Evolutionary conservation across 2,329 filamentous ascomycete genomes (phyloP), one percentile per base, ranked within the genome.

Genomic region (Colletotrichum sojae): DNA sequence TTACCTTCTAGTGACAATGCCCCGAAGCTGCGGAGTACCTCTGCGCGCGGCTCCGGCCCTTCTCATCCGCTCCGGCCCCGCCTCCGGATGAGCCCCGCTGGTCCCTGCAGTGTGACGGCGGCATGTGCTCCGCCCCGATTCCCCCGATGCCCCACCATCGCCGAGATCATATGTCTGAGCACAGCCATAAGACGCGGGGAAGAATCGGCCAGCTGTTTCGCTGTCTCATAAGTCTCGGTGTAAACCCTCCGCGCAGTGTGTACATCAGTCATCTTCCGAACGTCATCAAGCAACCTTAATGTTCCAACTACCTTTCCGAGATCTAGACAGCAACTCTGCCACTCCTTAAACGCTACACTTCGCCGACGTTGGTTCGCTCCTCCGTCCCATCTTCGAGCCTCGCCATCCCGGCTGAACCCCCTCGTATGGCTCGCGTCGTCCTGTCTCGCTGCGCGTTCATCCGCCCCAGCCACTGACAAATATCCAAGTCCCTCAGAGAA

Each of bases 381-480:
- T 54, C 48, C 61, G 54, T 65, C 66, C 59, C 61, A 55, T 48
- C 53, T 55, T 31, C 8, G 22, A 20, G 36, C 53, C 40, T 13
- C n/a, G 20, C 10, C 12, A 45, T 27, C 61, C 63, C 49, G 43
- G 61, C 64, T 20, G 61, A 65, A 49, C 54, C 27, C 27, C 18
- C 13, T 65, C 36, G 18, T 54, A 45, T 65, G 48, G 60, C 48
- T 56, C 56, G 52, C 66, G 13, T 56, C 66, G 18, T 68, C 66
- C 39, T 48, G 48, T 65, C 49, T 68, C 51, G 20, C 27, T 18
- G 56, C 49, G 22, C 31, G 31, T 36, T 43, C 13, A 15, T 13
- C 40, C 13, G 40, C 40, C 48, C 48, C 31, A 62, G 54, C 40
- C 54, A 22, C 15, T 36, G 9, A 36, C 31, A 36, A 10, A 61